phyloP scores from a whole-genome alignment of 192 early-diverging fungal genomes.

The Paraglomus brasilianum region DNA sequence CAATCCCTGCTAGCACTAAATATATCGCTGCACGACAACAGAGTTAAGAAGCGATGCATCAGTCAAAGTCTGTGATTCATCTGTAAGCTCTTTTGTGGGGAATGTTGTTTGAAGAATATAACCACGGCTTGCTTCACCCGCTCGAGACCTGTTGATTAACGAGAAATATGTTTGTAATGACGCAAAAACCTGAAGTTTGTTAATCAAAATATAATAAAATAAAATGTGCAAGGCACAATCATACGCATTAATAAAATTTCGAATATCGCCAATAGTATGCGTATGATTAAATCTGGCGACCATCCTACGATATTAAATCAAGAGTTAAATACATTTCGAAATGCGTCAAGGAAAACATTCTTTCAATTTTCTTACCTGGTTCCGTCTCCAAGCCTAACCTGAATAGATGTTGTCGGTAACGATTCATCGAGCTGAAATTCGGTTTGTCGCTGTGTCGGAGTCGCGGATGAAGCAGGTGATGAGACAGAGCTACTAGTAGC shows the following conservation, averaged over 20 bases:
- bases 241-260: constrained; percentile 71
- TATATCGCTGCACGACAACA: constrained; percentile 73
- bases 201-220: background rate
- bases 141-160: constrained; percentile 46
- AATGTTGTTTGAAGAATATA: constrained; percentile 85
- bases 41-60: constrained; percentile 86
- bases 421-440: constrained; percentile 66
- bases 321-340: background rate
- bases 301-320: constrained; percentile 44
- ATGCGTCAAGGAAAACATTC: background rate
- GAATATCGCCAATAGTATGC: constrained; percentile 85
- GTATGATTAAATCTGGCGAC: constrained; percentile 90
- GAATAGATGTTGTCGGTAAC: constrained; percentile 83
- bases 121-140: constrained; percentile 56
- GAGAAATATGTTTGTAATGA: background rate
- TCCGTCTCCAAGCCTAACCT: constrained; percentile 89
- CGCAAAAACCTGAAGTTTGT: background rate
- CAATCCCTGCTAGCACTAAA: background rate
- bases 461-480: constrained; percentile 24
- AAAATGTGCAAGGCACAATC: constrained; percentile 2
- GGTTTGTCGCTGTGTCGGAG: constrained; percentile 16
- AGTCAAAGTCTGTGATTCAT: constrained; percentile 68
- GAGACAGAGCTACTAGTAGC: constrained; percentile 35
- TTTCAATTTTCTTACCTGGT: constrained; percentile 48
- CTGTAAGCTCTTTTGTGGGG: constrained; percentile 77